A percentile compares a stretch with the other conserved stretches of the same genome.
Conservation (phyloP, 495 filamentous ascomycete genomes). For the Xylaria sp. region DNA sequence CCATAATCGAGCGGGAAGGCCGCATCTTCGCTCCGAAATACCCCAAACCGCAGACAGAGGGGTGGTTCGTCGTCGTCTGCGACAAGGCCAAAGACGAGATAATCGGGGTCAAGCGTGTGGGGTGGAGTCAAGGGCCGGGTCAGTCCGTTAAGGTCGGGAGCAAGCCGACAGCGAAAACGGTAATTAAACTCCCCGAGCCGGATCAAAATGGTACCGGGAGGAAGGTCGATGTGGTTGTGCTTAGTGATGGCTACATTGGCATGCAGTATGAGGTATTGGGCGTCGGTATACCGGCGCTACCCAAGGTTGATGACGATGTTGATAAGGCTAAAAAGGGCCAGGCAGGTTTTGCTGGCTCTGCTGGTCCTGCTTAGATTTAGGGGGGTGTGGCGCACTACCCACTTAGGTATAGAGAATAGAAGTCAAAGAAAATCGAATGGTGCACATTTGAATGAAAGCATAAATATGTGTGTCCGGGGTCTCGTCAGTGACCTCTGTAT, state of each 20-base stretch:
- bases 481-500: no score
- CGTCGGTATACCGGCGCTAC: slow-evolving; percentile 57
- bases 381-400: not conserved
- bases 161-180: slow-evolving; percentile 55
- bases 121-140: slow-evolving; percentile 61
- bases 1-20: slow-evolving; percentile 64
- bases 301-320: slow-evolving; percentile 45
- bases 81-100: slow-evolving; percentile 74
- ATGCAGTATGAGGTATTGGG: slow-evolving; percentile 71
- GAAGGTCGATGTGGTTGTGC: slow-evolving; percentile 71
- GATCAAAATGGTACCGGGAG: slow-evolving; percentile 44
- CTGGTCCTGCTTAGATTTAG: slow-evolving; percentile 6
- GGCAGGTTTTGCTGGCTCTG: slow-evolving; percentile 1
- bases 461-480: not conserved
- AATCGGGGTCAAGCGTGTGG: slow-evolving; percentile 81
- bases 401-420: not conserved
- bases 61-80: slow-evolving; percentile 83
- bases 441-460: not conserved
- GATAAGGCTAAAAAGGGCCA: slow-evolving; percentile 39
- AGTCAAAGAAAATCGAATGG: not conserved
- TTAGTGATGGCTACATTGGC: slow-evolving; percentile 87
- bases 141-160: slow-evolving; percentile 38
- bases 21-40: slow-evolving; percentile 85
- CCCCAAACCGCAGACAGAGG: slow-evolving; percentile 94
- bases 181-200: slow-evolving; percentile 67